Conservation (phyloP, 352 stramenopile genomes). For the Saprolegnia diclina region DNA sequence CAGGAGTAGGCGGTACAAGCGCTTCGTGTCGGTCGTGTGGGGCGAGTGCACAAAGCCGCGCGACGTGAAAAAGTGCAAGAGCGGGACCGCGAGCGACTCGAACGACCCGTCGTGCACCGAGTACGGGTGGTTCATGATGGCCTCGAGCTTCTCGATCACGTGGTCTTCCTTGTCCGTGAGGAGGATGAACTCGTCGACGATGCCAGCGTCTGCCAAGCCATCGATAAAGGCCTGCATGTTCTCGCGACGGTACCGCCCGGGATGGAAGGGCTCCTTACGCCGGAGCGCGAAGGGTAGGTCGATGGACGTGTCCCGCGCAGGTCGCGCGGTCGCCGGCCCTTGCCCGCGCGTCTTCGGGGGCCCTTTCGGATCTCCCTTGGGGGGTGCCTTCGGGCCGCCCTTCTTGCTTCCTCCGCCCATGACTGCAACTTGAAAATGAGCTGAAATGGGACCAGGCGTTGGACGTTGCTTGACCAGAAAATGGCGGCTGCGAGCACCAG, state of each 20-base stretch:
- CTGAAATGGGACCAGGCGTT: too few species aligned
- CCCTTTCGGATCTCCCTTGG: too few species aligned
- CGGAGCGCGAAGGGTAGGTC: background rate
- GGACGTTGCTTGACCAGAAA: too few species aligned
- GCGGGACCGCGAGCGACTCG: background rate
- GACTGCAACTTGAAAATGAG: too few species aligned
- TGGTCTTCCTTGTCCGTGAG: background rate
- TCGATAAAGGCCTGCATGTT: background rate
- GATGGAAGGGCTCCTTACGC: background rate
- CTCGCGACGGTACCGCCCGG: background rate
- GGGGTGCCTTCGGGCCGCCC: too few species aligned
- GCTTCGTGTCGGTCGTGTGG: background rate
- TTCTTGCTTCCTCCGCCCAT: too few species aligned
- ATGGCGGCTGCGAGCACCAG: too few species aligned
- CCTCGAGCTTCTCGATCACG: background rate
- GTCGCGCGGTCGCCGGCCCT: too few species aligned
- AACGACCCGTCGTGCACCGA: background rate
- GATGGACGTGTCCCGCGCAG: background rate
- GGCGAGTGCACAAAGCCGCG: background rate
- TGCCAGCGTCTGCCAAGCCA: background rate
- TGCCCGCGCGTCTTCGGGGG: too few species aligned
- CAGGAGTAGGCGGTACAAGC: background rate
- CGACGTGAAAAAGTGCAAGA: background rate
- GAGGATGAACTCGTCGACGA: background rate
- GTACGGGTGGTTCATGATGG: background rate